Conservation (phyloP, 2,329 filamentous ascomycete genomes). For the Fusarium coicis region DNA sequence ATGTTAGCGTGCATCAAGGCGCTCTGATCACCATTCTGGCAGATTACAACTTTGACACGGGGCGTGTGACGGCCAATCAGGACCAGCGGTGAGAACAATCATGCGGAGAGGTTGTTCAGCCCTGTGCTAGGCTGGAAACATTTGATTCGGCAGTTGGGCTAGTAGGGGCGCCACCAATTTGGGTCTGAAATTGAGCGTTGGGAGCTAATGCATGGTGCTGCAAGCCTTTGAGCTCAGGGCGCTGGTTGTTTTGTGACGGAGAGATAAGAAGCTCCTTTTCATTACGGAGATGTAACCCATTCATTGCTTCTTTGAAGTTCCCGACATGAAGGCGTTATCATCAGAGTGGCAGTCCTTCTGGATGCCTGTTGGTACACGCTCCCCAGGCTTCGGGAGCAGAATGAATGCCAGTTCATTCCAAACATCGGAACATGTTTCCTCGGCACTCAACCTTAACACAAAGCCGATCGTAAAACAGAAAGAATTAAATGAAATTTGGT, state of each 20-base stretch:
- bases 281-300: not conserved
- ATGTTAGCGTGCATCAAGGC: slow-evolving; percentile 20
- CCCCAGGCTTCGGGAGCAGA: too few species aligned
- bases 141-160: slow-evolving; percentile 36
- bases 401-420: not conserved
- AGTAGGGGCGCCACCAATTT: slow-evolving; percentile 44
- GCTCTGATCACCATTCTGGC: not conserved
- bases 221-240: not conserved
- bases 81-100: not conserved
- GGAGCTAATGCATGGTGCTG: slow-evolving; percentile 11
- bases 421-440: not conserved
- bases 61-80: slow-evolving; percentile 4
- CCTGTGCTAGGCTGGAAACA: slow-evolving; percentile 27
- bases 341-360: too few species aligned
- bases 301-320: not conserved
- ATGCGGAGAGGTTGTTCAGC: slow-evolving; percentile 32
- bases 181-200: slow-evolving; percentile 13
- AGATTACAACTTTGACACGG: slow-evolving; percentile 15
- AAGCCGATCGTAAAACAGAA: not conserved
- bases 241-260: not conserved
- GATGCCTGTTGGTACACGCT: not conserved
- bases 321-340: too few species aligned
- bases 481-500: not conserved
- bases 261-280: not conserved
- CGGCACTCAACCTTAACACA: not conserved